Percentiles rank a stretch among this genome's conserved stretches.
Conservation (phyloP, 2,329 filamentous ascomycete species). For the Paecilomyces sp. region DNA sequence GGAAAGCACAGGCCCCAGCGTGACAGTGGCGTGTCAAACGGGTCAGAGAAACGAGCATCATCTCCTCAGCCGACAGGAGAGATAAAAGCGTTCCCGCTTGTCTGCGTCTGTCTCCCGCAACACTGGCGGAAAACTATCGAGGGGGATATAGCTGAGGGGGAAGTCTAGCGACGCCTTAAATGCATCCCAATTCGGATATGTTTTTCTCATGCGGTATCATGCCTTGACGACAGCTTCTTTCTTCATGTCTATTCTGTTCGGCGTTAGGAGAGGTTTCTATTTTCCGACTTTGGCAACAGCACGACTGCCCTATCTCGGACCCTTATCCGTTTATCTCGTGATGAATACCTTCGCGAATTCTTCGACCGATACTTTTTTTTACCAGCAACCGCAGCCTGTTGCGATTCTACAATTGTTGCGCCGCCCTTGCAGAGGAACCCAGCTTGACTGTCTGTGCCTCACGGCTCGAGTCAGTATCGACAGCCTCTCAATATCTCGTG, state of each 20-base stretch:
- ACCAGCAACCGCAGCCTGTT: not conserved
- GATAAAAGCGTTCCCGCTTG: conserved; percentile 95
- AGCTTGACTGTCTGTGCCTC: not conserved
- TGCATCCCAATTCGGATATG: conserved; percentile 6
- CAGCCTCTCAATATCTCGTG: not conserved
- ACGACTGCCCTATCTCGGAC: not conserved
- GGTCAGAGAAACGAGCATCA: conserved; percentile 52
- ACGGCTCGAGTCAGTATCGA: not conserved
- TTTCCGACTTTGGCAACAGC: conserved; percentile 1
- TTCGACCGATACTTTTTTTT: not conserved
- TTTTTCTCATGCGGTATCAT: conserved; percentile 22
- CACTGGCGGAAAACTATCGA: conserved; percentile 98
- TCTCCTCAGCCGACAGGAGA: conserved; percentile 67
- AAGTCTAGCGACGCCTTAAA: conserved; percentile 11
- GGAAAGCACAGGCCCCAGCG: conserved; percentile 67
- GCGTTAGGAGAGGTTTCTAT: conserved; percentile 7
- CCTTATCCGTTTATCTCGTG: not conserved
- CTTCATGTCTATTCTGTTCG: conserved; percentile 11
- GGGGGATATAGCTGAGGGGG: conserved; percentile 51
- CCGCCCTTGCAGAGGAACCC: not conserved
- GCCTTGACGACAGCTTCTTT: conserved; percentile 31
- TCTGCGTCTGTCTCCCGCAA: conserved; percentile 90
- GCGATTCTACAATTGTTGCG: not conserved
- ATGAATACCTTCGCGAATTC: not conserved
- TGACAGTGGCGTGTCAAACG: conserved; percentile 88